A percentile compares a stretch with the other conserved stretches of the same genome.
Evolutionary conservation across 305 asterid species (phyloP).

Genomic region (Plantago coronopus): DNA sequence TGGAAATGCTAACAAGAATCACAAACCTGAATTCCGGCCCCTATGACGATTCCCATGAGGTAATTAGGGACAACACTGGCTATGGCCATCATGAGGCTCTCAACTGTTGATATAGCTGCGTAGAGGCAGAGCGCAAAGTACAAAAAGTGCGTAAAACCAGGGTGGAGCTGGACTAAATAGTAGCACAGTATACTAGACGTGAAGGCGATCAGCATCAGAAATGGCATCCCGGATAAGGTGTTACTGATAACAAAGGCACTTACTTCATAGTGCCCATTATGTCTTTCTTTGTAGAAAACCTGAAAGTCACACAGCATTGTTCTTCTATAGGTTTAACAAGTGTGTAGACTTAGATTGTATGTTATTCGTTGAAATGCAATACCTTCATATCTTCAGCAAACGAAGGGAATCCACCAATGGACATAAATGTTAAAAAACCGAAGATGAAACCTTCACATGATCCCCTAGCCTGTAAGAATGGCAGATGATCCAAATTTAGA

Average conservation of each 20-base stretch:
- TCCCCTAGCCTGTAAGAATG: conserved; percentile 76
- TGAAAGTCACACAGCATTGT: conserved; percentile 20
- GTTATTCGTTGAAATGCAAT: neutral
- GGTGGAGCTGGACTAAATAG: conserved; percentile 90
- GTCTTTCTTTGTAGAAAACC: conserved; percentile 94
- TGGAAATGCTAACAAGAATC: too few relatives aligned
- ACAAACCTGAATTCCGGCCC: conserved; percentile 98
- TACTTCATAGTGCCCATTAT: conserved; percentile 94
- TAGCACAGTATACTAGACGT: conserved; percentile 86
- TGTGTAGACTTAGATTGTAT: neutral
- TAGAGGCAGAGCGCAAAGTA: conserved; percentile 80
- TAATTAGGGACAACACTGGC: conserved; percentile 94
- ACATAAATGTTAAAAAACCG: conserved; percentile 96
- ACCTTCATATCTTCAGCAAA: conserved; percentile 99
- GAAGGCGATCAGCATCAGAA: conserved; percentile 71
- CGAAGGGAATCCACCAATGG: conserved; percentile 95
- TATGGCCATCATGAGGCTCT: conserved; percentile 99
- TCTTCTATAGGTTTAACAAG: neutral
- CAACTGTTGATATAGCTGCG: conserved; percentile 84
- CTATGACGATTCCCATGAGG: conserved; percentile 93
- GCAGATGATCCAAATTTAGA: neutral
- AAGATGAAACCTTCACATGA: conserved; percentile 90
- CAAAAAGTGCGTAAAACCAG: conserved; percentile 69
- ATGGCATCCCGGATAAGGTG: conserved; percentile 83
- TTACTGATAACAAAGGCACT: conserved; percentile 85